Conservation (phyloP, 75 land plant species). For the Pseudotsuga menziesii region DNA sequence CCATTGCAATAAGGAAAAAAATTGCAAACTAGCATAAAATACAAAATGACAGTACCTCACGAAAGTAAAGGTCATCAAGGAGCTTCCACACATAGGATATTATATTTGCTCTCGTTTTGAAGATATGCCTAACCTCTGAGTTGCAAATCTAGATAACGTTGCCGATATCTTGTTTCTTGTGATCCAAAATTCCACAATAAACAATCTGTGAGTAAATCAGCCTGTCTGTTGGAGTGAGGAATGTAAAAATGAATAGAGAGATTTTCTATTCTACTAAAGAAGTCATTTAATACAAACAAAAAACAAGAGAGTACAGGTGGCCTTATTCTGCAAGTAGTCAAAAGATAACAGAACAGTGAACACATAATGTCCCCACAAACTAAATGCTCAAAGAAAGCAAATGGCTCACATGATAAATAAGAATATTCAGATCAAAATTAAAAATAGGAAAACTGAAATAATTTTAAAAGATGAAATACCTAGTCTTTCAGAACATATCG, state of each 20-base stretch:
- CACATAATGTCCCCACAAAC: background rate
- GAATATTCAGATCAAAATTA: background rate
- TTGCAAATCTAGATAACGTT: constrained; percentile 85
- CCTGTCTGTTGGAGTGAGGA: background rate
- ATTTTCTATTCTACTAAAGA: background rate
- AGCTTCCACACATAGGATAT: constrained; percentile 57
- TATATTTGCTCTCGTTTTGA: constrained; percentile 63
- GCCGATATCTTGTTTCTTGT: constrained; percentile 94
- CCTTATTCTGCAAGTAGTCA: background rate
- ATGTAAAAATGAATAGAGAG: background rate
- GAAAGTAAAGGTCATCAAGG: constrained; percentile 65
- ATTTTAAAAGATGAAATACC: constrained; percentile 28
- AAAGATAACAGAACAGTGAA: background rate
- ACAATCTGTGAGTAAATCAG: background rate
- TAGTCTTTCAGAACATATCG: constrained; percentile 70
- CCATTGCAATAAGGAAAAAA: constrained; percentile 21
- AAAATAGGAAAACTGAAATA: background rate
- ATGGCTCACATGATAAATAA: background rate
- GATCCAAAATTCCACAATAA: constrained; percentile 1
- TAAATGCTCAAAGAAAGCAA: background rate
- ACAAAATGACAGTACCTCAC: constrained; percentile 51
- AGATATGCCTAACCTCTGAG: constrained; percentile 68
- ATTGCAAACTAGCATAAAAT: background rate
- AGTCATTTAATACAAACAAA: background rate
- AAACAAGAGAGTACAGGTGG: background rate